Base-by-base conservation (phyloP, 108 stramenopile genomes). In the Cyclotella cryptica region DNA sequence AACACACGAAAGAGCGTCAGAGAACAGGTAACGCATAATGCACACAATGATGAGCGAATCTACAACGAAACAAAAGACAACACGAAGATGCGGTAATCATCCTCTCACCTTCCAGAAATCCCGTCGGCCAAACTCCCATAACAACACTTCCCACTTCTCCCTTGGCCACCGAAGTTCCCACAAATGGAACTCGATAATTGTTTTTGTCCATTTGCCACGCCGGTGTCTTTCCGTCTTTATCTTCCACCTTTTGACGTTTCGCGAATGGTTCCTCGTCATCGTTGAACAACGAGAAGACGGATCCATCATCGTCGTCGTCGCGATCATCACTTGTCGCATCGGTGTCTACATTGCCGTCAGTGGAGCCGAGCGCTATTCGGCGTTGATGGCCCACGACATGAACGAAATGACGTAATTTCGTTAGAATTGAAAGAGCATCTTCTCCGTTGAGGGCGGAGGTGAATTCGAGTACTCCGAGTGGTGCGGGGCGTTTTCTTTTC, bases 161-260 rank as follows among this genome's bases (percentile, higher is more conserved):
- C 66, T 79, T 84, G 45, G 88, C 73, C 17, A 92, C 84, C 12
- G 92, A 90, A 14, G 94, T 95, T 0, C 94, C 94, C 0, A 95
- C 89, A 76, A 95, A 95, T 24, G 92, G 94, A 29, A 93, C 92
- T 55, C 89, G 82, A 66, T 93, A 95, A 21, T 79, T 57, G 18
- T 79, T 89, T 11, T 88, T 80, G 69, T 95, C 94, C 60, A 79
- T 74, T 65, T 89, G 89, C 94, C 94, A 95, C 9, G 85, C 62
- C 19, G 87, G 88, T 44, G 76, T 85, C 22, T 88, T 87, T 17
- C 62, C 45, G n/a, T 70, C 29, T 49, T 3, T 64, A 21, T 13
- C n/a, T 41, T 40, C 39, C 27, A 66, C 41, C 39, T 46, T 73
- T 61, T 27, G 43, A 26, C 53, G 53, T 43, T 71, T 54, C 4